A percentile compares a stretch with the other conserved stretches of the same genome.
phyloP scores from a whole-genome alignment of 495 filamentous ascomycete species.

The Talaromyces liani region DNA sequence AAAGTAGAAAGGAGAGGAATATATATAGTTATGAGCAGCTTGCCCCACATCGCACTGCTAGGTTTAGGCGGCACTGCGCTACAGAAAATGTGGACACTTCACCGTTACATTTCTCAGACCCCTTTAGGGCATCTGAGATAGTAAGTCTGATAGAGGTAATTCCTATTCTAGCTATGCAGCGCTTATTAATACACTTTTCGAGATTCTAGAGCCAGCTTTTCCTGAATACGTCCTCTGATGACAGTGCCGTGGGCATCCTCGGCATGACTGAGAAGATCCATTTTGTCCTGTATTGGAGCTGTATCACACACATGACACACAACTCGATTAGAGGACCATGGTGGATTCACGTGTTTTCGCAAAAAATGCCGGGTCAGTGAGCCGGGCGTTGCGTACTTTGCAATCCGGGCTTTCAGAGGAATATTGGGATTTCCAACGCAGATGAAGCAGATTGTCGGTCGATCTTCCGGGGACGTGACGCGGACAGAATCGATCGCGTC shows the following conservation, averaged over 20 bases:
- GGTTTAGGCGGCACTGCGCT: no score
- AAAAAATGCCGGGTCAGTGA: constrained; percentile 15
- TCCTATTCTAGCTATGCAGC: no score
- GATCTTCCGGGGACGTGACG: constrained; percentile 11
- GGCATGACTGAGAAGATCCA: constrained; percentile 4
- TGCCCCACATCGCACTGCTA: no score
- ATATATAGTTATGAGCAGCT: not conserved
- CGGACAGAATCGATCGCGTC: constrained; percentile 13
- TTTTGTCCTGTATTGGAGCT: not conserved
- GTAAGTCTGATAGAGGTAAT: no score
- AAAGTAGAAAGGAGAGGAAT: not conserved
- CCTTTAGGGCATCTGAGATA: no score
- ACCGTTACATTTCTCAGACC: no score
- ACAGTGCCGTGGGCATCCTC: no score
- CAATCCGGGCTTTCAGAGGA: constrained; percentile 8
- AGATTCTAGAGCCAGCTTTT: no score
- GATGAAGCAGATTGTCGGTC: constrained; percentile 12
- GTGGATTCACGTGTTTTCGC: constrained; percentile 13
- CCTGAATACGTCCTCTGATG: no score
- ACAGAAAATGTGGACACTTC: no score
- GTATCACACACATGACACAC: constrained; percentile 1
- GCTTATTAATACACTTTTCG: no score
- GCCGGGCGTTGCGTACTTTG: constrained; percentile 8
- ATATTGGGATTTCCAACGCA: constrained; percentile 14
- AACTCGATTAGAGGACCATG: constrained; percentile 9